These are phyloP conservation scores for Penicillium goetzii DNA, from an alignment of 495 filamentous ascomycete genomes.

Conservation along the genomic window DNA sequence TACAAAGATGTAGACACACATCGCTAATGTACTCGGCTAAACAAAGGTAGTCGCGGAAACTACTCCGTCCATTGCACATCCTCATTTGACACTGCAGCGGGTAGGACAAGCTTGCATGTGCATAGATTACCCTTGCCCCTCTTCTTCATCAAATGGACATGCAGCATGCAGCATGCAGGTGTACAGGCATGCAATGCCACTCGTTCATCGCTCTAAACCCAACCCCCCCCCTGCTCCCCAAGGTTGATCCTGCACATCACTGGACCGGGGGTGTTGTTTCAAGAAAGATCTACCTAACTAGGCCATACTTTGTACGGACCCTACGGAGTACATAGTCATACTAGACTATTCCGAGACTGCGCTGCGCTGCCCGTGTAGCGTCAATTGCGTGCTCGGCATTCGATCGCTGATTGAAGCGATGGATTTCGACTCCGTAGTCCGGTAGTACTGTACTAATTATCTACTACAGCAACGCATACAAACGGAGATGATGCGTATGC, in stretches of 20 bases:
- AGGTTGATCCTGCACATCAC: conserved; percentile 31
- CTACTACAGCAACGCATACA: not conserved
- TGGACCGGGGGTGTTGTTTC: conserved; percentile 26
- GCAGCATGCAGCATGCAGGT: conserved; percentile 10
- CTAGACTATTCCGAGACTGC: not conserved
- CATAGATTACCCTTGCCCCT: conserved; percentile 7
- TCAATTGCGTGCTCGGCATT: conserved; percentile 29
- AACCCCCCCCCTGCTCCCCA: conserved; percentile 8
- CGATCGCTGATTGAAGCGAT: conserved; percentile 4
- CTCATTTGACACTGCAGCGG: conserved; percentile 22
- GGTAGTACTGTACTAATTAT: not conserved
- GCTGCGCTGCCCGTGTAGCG: conserved; percentile 20
- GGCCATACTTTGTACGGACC: not conserved
- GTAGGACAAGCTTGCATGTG: conserved; percentile 4
- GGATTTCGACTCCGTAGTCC: not conserved
- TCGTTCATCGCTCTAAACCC: not conserved
- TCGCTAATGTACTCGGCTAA: not conserved
- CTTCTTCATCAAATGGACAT: conserved; percentile 6
- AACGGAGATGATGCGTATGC: conserved; percentile 2
- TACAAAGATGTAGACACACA: not conserved
- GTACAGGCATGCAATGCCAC: conserved; percentile 9
- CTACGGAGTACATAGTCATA: not conserved
- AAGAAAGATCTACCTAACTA: conserved; percentile 25
- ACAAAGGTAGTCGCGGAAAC: conserved; percentile 10
- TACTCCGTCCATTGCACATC: conserved; percentile 25